A percentile compares a stretch with the other conserved stretches of the same genome.
These are phyloP conservation scores for Phylloporus sp. DNA, from an alignment of 768 basidiomycete genomes.

Conservation along the genomic window DNA sequence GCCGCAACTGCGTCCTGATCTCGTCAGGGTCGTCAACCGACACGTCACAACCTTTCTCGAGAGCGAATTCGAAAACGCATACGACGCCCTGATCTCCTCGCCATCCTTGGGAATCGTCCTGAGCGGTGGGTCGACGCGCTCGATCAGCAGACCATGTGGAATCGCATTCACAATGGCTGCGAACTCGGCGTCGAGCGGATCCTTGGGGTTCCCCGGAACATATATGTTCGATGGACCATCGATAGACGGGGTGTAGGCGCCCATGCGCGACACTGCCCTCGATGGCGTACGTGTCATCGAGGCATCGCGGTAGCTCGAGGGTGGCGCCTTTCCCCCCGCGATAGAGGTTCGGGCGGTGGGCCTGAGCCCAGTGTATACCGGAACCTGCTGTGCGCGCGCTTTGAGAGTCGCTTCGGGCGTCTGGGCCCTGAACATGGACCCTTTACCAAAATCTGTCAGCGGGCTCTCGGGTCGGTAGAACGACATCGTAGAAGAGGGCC, in stretches of 20 bases:
- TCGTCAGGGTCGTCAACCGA: constrained; percentile 72
- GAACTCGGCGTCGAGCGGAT: constrained; percentile 82
- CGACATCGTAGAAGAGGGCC: constrained; percentile 71
- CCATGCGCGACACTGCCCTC: constrained; percentile 61
- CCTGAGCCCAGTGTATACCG: constrained; percentile 47
- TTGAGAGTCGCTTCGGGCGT: constrained; percentile 65
- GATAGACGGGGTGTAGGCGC: constrained; percentile 57
- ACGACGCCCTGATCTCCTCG: constrained; percentile 80
- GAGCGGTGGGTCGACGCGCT: constrained; percentile 78
- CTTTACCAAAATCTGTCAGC: constrained; percentile 33
- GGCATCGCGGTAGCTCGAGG: constrained; percentile 73
- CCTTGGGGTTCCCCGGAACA: constrained; percentile 58
- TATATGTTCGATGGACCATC: constrained; percentile 61
- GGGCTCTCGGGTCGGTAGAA: constrained; percentile 57
- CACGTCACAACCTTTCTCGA: constrained; percentile 75
- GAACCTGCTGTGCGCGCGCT: constrained; percentile 56
- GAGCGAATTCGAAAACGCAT: constrained; percentile 72
- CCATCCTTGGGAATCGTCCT: constrained; percentile 61
- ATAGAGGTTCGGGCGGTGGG: constrained; percentile 38
- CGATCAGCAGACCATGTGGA: constrained; percentile 71
- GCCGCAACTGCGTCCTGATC: constrained; percentile 45
- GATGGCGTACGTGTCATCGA: constrained; percentile 54
- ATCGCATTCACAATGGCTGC: constrained; percentile 71
- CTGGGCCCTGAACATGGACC: constrained; percentile 49
- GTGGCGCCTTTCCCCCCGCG: constrained; percentile 47